Evolutionary conservation across 805 yeast species (phyloP).

Genomic region (Saccharomycopsis synnaedendra): DNA sequence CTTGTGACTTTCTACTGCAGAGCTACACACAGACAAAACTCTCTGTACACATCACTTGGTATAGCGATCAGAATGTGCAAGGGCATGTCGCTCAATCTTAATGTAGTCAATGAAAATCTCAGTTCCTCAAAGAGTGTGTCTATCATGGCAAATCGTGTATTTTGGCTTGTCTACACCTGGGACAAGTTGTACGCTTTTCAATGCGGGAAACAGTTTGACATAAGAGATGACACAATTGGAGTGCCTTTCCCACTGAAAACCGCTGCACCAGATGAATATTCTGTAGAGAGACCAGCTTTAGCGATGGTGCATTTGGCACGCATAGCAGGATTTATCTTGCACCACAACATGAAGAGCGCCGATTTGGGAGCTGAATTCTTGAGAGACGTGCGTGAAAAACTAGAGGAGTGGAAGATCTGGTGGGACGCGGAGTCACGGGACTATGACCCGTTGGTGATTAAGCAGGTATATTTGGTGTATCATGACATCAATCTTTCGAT

Average conservation of each 20-base stretch:
- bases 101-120: slow-evolving; percentile 10
- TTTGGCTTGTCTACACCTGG: slow-evolving; percentile 42
- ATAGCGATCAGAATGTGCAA: slow-evolving; percentile 31
- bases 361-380: neutral
- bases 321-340: slow-evolving; percentile 27
- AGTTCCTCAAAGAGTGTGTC: slow-evolving; percentile 23
- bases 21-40: slow-evolving; percentile 32
- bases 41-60: slow-evolving; percentile 31
- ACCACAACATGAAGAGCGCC: slow-evolving; percentile 12
- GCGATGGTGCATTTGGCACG: slow-evolving; percentile 34
- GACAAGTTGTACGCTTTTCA: slow-evolving; percentile 33
- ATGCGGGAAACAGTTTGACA: neutral
- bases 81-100: slow-evolving; percentile 31
- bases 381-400: slow-evolving; percentile 14
- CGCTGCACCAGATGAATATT: slow-evolving; percentile 27
- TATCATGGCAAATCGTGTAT: slow-evolving; percentile 38
- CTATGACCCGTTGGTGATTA: neutral
- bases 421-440: neutral
- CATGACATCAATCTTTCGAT: neutral
- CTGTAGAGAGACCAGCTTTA: slow-evolving; percentile 31
- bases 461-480: neutral
- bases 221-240: neutral
- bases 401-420: slow-evolving; percentile 18
- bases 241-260: neutral
- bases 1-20: slow-evolving; percentile 33